Evolutionary conservation across 495 filamentous ascomycete species (phyloP).

Genomic region (Talaromyces ruber): DNA sequence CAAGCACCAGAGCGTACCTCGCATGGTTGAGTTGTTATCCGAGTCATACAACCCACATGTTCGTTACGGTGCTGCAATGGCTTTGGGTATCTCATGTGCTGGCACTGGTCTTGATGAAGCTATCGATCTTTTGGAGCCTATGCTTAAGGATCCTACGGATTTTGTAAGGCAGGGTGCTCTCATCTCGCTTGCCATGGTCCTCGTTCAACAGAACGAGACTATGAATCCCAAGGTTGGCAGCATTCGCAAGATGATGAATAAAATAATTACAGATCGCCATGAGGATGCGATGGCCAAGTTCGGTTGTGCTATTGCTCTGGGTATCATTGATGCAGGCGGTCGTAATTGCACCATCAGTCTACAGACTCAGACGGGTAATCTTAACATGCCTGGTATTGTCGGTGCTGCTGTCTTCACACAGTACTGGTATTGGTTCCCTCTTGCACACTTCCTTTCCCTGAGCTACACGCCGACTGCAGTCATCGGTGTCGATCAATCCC

Average conservation of each 20-base stretch:
- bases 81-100: conserved; percentile 94
- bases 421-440: conserved; percentile 99
- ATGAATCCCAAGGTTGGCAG: conserved; percentile 86
- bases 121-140: conserved; percentile 92
- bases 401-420: conserved; percentile 98
- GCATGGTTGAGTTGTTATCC: conserved; percentile 97
- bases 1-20: conserved; percentile 92
- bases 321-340: conserved; percentile 97
- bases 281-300: conserved; percentile 99
- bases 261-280: conserved; percentile 88
- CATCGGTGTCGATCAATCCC: conserved; percentile 85
- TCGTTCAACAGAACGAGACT: conserved; percentile 93
- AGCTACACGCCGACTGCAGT: conserved; percentile 91
- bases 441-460: conserved; percentile 93
- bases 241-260: conserved; percentile 77
- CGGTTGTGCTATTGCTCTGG: conserved; percentile 84
- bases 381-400: conserved; percentile 96
- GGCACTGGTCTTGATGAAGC: conserved; percentile 96
- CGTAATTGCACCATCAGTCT: conserved; percentile 97
- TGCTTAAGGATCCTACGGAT: conserved; percentile 99
- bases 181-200: conserved; percentile 91
- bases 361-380: conserved; percentile 93
- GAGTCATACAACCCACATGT: conserved; percentile 99
- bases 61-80: conserved; percentile 96
- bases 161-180: conserved; percentile 98